Conservation (phyloP, 305 asterid genomes). For the Fraxinus xanthoxyloides region DNA sequence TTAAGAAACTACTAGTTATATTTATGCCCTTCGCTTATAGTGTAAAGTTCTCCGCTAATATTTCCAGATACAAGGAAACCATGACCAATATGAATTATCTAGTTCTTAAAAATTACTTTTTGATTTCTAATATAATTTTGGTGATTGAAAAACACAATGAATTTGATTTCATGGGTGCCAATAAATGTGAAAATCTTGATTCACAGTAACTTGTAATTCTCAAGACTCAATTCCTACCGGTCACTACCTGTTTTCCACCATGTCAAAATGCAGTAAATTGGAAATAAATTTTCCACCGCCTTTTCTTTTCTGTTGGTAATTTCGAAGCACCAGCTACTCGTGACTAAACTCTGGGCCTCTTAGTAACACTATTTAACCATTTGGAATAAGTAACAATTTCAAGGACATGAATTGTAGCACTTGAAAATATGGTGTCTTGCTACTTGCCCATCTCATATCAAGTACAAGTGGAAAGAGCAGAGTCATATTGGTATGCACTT, state of each 20-base stretch:
- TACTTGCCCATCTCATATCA: neutral
- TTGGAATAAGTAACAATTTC: neutral
- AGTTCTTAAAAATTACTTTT: neutral
- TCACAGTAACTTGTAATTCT: neutral
- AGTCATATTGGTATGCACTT: neutral
- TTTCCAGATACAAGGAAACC: neutral
- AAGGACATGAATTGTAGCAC: neutral
- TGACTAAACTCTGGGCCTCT: neutral
- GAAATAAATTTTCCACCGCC: neutral
- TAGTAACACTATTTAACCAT: neutral
- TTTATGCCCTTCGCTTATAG: neutral
- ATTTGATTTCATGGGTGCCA: neutral
- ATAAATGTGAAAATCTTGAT: neutral
- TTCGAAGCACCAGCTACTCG: neutral
- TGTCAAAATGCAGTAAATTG: neutral
- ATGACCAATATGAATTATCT: neutral
- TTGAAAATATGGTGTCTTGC: neutral
- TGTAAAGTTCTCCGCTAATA: neutral
- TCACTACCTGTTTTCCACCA: neutral
- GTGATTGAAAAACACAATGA: neutral
- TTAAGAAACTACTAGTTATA: neutral
- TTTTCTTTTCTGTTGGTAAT: neutral
- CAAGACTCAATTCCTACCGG: neutral
- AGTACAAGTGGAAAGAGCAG: neutral
- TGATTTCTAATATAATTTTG: neutral